These are phyloP conservation scores for Ophiostoma himal-ulmi DNA, from an alignment of 2,329 filamentous ascomycete species.

Conservation along the genomic window DNA sequence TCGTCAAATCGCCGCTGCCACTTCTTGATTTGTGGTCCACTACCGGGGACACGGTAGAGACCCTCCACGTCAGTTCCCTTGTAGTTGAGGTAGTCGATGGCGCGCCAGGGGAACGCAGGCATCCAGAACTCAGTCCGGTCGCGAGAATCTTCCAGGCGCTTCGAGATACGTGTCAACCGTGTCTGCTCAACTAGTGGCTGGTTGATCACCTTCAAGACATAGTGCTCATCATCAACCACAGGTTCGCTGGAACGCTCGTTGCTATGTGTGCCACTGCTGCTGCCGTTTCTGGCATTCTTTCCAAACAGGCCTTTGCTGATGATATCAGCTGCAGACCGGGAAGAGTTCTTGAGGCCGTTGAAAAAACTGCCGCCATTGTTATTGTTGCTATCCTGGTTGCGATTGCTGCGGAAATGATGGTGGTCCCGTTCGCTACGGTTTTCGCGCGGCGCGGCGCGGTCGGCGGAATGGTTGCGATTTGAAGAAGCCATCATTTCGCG, in stretches of 20 bases:
- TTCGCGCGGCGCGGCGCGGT: slow-evolving; percentile 50
- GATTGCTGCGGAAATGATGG: slow-evolving; percentile 5
- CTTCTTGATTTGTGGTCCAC: slow-evolving; percentile 82
- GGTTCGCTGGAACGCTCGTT: slow-evolving; percentile 46
- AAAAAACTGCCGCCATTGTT: slow-evolving; percentile 63
- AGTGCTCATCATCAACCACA: slow-evolving; percentile 71
- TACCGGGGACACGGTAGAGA: slow-evolving; percentile 85
- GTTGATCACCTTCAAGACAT: slow-evolving; percentile 79
- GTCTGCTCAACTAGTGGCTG: slow-evolving; percentile 82
- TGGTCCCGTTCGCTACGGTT: slow-evolving; percentile 25
- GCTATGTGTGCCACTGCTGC: slow-evolving; percentile 49
- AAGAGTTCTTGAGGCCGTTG: slow-evolving; percentile 65
- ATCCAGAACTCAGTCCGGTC: slow-evolving; percentile 99
- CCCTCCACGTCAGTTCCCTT: slow-evolving; percentile 92
- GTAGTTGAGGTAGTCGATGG: slow-evolving; percentile 93
- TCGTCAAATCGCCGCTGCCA: slow-evolving; percentile 90
- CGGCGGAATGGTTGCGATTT: slow-evolving; percentile 65
- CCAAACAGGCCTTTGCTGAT: slow-evolving; percentile 78
- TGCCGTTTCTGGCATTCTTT: slow-evolving; percentile 63
- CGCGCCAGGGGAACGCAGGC: slow-evolving; percentile 90
- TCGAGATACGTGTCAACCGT: slow-evolving; percentile 84
- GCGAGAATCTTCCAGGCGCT: slow-evolving; percentile 75
- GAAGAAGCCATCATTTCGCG: slow-evolving; percentile 62
- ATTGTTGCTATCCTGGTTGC: slow-evolving; percentile 28
- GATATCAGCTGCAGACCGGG: slow-evolving; percentile 70